phyloP scores from a whole-genome alignment of 345 rosid genomes.

The Cardamine resedifolia region DNA sequence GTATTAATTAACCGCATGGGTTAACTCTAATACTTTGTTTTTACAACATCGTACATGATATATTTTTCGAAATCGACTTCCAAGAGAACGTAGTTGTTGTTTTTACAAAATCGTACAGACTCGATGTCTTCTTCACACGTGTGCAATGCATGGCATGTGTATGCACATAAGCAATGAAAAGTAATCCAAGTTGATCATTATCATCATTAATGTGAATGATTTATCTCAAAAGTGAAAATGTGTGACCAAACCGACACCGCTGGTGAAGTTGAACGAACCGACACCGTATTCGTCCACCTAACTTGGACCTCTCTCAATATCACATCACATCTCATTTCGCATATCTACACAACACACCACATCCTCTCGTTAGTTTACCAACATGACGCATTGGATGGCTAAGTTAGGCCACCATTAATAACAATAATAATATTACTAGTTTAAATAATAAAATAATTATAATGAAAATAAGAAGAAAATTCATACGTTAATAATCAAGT shows the following conservation, averaged over 20 bases:
- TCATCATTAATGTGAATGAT: neutral
- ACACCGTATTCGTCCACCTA: conserved; percentile 11
- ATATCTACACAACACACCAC: conserved; percentile 10
- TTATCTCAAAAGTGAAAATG: neutral
- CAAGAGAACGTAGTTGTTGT: neutral
- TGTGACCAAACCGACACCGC: conserved; percentile 14
- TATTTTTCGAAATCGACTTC: neutral
- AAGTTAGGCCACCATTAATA: conserved; percentile 15
- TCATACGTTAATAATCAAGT: too few species aligned
- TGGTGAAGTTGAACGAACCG: conserved; percentile 17
- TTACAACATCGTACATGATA: neutral
- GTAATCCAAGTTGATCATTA: neutral
- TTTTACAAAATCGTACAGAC: conserved; percentile 12
- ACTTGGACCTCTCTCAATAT: conserved; percentile 22
- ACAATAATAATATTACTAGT: neutral
- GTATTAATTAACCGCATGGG: neutral
- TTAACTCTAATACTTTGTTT: neutral
- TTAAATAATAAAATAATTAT: neutral
- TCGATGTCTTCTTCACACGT: neutral
- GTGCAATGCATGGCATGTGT: neutral
- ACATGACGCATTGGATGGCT: conserved; percentile 21
- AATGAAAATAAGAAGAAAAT: neutral
- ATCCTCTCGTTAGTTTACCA: conserved; percentile 31
- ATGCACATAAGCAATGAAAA: neutral
- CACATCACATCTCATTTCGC: conserved; percentile 8